Percentiles rank a stretch among this genome's conserved stretches.
phyloP scores from a whole-genome alignment of 495 filamentous ascomycete species.

The Penicillium taxi region DNA sequence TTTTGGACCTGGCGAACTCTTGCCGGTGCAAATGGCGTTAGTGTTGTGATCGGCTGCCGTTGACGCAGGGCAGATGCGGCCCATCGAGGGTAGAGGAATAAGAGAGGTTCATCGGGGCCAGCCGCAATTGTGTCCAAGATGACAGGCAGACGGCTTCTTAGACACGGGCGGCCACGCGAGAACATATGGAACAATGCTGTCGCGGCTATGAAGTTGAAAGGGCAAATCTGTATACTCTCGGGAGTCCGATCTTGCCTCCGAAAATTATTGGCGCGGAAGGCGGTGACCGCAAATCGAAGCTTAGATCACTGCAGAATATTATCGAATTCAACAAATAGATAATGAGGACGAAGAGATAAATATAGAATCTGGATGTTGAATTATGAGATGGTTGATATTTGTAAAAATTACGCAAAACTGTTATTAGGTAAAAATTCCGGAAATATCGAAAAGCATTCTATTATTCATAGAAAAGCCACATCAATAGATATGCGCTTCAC shows the following conservation, averaged over 20 bases:
- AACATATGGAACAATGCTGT: slow-evolving; percentile 28
- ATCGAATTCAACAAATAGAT: too few species aligned
- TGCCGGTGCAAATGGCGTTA: slow-evolving; percentile 5
- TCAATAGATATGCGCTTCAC: slow-evolving; percentile 39
- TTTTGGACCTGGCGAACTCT: neutral
- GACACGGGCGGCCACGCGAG: slow-evolving; percentile 33
- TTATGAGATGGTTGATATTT: too few species aligned
- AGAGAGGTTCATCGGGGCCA: slow-evolving; percentile 34
- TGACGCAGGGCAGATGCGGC: slow-evolving; percentile 22
- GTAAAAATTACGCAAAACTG: too few species aligned
- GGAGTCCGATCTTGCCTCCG: slow-evolving; percentile 12
- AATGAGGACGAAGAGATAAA: too few species aligned
- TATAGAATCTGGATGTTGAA: too few species aligned
- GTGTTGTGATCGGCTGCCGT: slow-evolving; percentile 17
- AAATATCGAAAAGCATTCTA: too few species aligned
- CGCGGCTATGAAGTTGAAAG: slow-evolving; percentile 1
- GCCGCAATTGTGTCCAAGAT: slow-evolving; percentile 31
- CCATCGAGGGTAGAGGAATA: slow-evolving; percentile 43
- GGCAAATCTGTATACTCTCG: neutral
- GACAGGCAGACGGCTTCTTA: slow-evolving; percentile 34
- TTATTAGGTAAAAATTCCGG: too few species aligned
- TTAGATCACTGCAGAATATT: too few species aligned
- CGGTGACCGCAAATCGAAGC: slow-evolving; percentile 19
- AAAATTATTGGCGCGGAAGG: slow-evolving; percentile 26
- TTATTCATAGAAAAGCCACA: too few species aligned